Base-by-base conservation (phyloP, 768 basidiomycete genomes). In the Lyophyllum atratum region DNA sequence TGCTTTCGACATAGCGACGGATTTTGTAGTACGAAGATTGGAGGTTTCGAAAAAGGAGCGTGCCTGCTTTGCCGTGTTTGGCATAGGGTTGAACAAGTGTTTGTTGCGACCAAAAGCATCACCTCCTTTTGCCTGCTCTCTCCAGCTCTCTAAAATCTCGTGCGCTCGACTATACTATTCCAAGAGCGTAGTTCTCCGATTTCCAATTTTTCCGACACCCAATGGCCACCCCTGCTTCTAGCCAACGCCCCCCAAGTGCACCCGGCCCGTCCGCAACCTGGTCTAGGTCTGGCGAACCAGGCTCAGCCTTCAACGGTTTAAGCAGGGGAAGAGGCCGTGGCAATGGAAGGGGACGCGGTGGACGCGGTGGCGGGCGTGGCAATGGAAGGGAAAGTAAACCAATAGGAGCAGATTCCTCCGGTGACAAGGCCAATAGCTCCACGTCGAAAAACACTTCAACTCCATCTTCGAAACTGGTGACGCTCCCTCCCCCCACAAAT, bases 1-100 rank as follows among this genome's bases (percentile, higher is more conserved):
- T 65, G 93, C 92, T 80, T 94, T 93, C 40, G 93, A 93, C 93
- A 95, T 92, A 70, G 59, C 76, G 65, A 60, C 50, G 57, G 58
- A 44, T 42, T 44, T 56, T 55, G 60, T 43, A 52, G 43, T 29
- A 45, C 33, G 53, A 58, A 39, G 54, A 14, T 42, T 34, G 28
- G 24, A 49, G 24, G 26, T 50, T 57, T 55, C 46, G 29, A 50
- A 58, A 56, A 45, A 28, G 53, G 44, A 56, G 33, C 45, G 45
- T 31, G 31, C 26, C 42, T 73, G 74, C 70, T 73, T 73, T 70
- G 73, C 56, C 64, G 63, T 74, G 69, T 76, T 76, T 77, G 73
- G 70, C 59, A 61, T 9, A 44, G 7, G 22, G 28, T 29, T 46
- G 43, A 28, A 28, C 37, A 45, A 47, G 26, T 15, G 9, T 19